Evolutionary conservation across 1,284 basidiomycete species (phyloP).

Genomic region (Somion occarium): DNA sequence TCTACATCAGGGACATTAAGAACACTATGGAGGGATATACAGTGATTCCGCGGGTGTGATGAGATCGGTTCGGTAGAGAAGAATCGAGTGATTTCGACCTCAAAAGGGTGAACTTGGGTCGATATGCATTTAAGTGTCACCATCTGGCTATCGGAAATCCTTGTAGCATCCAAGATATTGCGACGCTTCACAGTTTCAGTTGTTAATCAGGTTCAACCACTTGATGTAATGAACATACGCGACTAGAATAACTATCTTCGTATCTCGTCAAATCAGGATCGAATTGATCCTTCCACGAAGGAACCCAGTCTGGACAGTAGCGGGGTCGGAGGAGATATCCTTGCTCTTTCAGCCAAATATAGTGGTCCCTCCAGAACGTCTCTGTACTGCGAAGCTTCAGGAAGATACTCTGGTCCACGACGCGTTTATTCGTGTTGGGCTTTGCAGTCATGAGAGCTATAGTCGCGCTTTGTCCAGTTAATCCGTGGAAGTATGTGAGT

Average conservation of each 20-base stretch:
- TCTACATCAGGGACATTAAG: conserved; percentile 16
- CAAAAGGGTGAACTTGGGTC: conserved; percentile 9
- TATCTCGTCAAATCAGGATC: not conserved
- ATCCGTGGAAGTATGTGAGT: too few species aligned
- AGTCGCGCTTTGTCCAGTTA: too few species aligned
- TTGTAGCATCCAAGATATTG: conserved; percentile 20
- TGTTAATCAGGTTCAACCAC: not conserved
- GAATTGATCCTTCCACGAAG: conserved; percentile 11
- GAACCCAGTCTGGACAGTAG: conserved; percentile 15
- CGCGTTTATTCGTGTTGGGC: too few species aligned
- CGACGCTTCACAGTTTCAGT: not conserved
- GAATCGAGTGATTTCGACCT: conserved; percentile 16
- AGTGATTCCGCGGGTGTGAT: conserved; percentile 22
- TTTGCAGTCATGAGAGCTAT: too few species aligned
- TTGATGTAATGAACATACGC: not conserved
- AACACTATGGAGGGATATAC: conserved; percentile 21
- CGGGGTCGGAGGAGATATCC: conserved; percentile 17
- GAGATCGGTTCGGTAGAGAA: conserved; percentile 14
- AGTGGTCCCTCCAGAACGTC: conserved; percentile 16
- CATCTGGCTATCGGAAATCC: conserved; percentile 17
- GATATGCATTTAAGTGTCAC: conserved; percentile 21
- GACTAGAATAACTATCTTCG: not conserved
- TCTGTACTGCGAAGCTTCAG: too few species aligned
- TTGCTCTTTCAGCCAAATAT: conserved; percentile 13
- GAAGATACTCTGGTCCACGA: too few species aligned